Evolutionary conservation across 345 rosid genomes (phyloP), one percentile per base, ranked within the genome.

Genomic region (Gossypium thurberi): DNA sequence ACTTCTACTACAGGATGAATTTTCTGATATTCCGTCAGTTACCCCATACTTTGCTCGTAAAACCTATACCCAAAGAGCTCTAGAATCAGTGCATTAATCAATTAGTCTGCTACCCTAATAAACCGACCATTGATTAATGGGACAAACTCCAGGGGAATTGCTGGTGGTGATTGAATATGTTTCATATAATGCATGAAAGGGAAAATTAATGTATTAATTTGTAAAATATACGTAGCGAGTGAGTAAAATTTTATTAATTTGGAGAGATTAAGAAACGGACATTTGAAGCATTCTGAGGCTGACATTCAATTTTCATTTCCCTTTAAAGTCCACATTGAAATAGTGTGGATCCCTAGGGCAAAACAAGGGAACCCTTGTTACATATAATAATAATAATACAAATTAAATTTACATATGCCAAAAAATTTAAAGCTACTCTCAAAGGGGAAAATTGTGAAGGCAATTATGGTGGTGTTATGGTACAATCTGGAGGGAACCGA

Each of bases 401-500:
- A 25, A 21, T 28, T 65, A 51, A 51, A 56, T 20, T 55, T 70
- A 70, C 61, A 70, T 2, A 18, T 28, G 37, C 61, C 23, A 44
- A 37, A 55, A 64, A 52, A 57, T 14, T 33, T 17, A 66, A 20
- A 12, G 40, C 14, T 55, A 21, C 18, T 53, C 58, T 18, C 59
- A 18, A 55, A 8, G 20, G 8, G 25, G 13, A 50, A 51, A 73
- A 78, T 74, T 4, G 26, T 26, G 28, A 4, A 28, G 1, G 65
- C 11, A 76, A 50, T 56, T 76, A 82, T 4, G 40, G 40, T 33
- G 40, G 40, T 33, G 40, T 33, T 80, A 56, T 4, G 78, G 40
- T 76, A 82, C 84, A 84, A 58, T 64, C 21, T 57, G 44, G 40
- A 23, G 68, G 40, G 47, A 28, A 25, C 2, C 4, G 21, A 10